Evolutionary conservation across 805 yeast species (phyloP).

Genomic region (Sporopachydermia lactativora): DNA sequence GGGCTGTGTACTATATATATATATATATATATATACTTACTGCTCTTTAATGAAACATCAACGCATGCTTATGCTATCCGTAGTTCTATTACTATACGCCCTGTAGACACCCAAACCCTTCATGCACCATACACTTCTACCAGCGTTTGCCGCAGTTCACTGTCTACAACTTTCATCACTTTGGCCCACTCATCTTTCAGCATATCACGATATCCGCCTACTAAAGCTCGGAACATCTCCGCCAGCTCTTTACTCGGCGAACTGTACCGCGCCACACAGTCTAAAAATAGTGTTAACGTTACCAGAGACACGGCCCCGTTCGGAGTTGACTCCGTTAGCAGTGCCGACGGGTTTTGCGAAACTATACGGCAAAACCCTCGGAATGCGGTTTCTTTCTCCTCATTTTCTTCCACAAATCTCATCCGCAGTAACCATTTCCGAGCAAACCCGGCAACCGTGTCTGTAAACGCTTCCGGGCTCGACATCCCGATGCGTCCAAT

Average conservation of each 20-base stretch:
- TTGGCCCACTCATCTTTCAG: constrained; percentile 27
- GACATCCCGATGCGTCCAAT: constrained; percentile 71
- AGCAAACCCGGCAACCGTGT: constrained; percentile 43
- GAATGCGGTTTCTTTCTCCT: constrained; percentile 80
- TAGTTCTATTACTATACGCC: too few species aligned
- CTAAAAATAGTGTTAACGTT: constrained; percentile 38
- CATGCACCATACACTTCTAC: not conserved
- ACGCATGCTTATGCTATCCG: too few species aligned
- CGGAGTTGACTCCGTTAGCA: constrained; percentile 33
- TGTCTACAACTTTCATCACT: constrained; percentile 11
- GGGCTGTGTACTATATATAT: too few species aligned
- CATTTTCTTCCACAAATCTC: constrained; percentile 56
- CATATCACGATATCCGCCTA: constrained; percentile 30
- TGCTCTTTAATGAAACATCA: too few species aligned
- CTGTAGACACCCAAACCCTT: too few species aligned
- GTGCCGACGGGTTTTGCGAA: constrained; percentile 49
- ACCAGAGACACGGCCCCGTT: constrained; percentile 9
- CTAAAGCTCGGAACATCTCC: constrained; percentile 29
- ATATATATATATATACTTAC: too few species aligned
- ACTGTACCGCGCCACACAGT: constrained; percentile 41
- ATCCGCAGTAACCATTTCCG: constrained; percentile 60
- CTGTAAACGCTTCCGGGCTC: constrained; percentile 43
- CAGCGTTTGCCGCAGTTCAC: constrained; percentile 7
- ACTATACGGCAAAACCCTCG: constrained; percentile 69
- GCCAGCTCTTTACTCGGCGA: constrained; percentile 34